A percentile compares a stretch with the other conserved stretches of the same genome.
Evolutionary conservation across 177 flowering plant genomes (phyloP).

Genomic region (Vitis hybrid): DNA sequence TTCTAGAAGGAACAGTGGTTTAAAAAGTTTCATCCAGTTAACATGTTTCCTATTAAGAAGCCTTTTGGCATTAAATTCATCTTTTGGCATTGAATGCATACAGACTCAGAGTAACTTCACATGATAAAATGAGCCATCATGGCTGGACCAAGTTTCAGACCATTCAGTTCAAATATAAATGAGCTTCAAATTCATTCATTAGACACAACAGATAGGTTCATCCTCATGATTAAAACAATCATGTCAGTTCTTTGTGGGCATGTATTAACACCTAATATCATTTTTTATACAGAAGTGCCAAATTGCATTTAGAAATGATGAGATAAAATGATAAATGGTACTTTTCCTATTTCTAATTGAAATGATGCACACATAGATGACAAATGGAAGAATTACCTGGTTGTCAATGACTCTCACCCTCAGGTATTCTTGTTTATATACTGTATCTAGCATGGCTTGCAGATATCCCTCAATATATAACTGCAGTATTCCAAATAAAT

Average conservation of each 20-base stretch:
- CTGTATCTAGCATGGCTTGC: constrained; percentile 90
- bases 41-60: background rate
- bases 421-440: constrained; percentile 89
- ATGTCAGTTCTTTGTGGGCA: too few relatives aligned
- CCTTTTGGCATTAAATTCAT: background rate
- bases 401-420: constrained; percentile 82
- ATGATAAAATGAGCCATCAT: background rate
- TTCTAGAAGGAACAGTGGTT: background rate
- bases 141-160: too few relatives aligned
- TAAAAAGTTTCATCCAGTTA: background rate
- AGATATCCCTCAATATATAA: constrained; percentile 91
- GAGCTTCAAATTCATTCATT: too few relatives aligned
- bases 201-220: too few relatives aligned
- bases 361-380: background rate
- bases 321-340: too few relatives aligned
- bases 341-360: too few relatives aligned
- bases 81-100: background rate
- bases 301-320: too few relatives aligned
- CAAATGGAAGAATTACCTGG: constrained; percentile 45
- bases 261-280: too few relatives aligned
- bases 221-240: too few relatives aligned
- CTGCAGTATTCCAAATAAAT: constrained; percentile 44
- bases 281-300: too few relatives aligned
- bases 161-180: too few relatives aligned
- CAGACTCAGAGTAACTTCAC: too few relatives aligned